Conservation (phyloP, 2,329 filamentous ascomycete genomes). For the Fusarium heterosporum region DNA sequence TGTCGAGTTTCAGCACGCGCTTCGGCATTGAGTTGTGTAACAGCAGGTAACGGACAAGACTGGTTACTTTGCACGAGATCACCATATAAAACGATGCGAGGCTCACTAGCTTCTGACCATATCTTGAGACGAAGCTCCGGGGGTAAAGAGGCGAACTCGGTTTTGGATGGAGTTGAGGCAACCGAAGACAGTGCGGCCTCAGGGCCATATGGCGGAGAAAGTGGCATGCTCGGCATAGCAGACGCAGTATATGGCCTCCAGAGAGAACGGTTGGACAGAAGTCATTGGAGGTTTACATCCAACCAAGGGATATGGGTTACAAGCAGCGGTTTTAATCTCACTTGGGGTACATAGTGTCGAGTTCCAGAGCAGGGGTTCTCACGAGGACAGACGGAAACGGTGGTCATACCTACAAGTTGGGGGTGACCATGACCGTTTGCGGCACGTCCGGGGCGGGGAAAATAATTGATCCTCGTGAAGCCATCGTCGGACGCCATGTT, state of each 20-base stretch:
- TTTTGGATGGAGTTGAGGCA: slow-evolving; percentile 25
- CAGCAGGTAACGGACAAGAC: slow-evolving; percentile 52
- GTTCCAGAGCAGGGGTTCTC: slow-evolving; percentile 41
- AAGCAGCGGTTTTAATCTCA: slow-evolving; percentile 45
- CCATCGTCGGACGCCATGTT: slow-evolving; percentile 45
- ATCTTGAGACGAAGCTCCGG: slow-evolving; percentile 55
- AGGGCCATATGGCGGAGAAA: slow-evolving; percentile 7
- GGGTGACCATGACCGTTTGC: slow-evolving; percentile 46
- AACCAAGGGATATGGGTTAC: slow-evolving; percentile 30
- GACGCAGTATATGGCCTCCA: slow-evolving; percentile 10
- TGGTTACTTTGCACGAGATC: slow-evolving; percentile 49
- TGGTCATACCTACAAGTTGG: slow-evolving; percentile 46
- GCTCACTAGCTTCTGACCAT: slow-evolving; percentile 53
- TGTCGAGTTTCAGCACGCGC: slow-evolving; percentile 51
- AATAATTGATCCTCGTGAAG: slow-evolving; percentile 48
- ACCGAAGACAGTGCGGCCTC: slow-evolving; percentile 15
- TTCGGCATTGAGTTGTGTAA: slow-evolving; percentile 54
- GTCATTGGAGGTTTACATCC: slow-evolving; percentile 29
- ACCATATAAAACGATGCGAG: slow-evolving; percentile 52
- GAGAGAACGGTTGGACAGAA: slow-evolving; percentile 21
- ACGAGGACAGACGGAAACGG: slow-evolving; percentile 48
- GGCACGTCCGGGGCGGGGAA: slow-evolving; percentile 44
- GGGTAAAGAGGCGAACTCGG: slow-evolving; percentile 49
- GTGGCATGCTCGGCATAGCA: slow-evolving; percentile 27
- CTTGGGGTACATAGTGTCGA: slow-evolving; percentile 36